Base-by-base conservation (phyloP, 805 yeast genomes). In the Huiozyma naganishii region DNA sequence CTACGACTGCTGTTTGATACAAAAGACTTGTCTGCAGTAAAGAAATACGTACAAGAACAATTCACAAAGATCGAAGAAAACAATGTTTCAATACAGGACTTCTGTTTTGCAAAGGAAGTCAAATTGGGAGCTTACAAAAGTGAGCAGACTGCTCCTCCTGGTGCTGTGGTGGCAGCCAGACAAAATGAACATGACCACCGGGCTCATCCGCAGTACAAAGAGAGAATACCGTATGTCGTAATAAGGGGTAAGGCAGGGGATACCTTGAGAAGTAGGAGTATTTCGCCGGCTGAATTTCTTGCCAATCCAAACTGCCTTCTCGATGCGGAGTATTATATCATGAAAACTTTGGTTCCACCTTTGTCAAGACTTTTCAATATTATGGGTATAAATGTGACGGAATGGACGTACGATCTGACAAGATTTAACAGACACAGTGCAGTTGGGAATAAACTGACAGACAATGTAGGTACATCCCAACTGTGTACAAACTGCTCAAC, bases 71-170 rank as follows among this genome's bases (percentile, higher is more conserved):
- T 92, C 1, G 62, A 77, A 45, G 57, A 59, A n/a, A 83, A 80
- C 41, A 72, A 74, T 27, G 76, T 86, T 1, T 72, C 82, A 0
- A 66, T 87, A 10, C 81, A 80, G 48, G 97, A 92, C 58, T 87
- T 88, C 56, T 82, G 95, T 54, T 92, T 92, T 67, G 89, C 95
- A 2, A 85, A 84, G 55, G 95, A 84, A 52, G 97, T 92, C 3
- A 72, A 82, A 44, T 66, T 87, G 39, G 97, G 97, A 0, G 71
- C 81, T 0, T 92, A 92, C 59, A 83, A 83, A 57, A 79, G 76
- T 48, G 83, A 77, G 30, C 67, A 69, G 10, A 72, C 77, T 41
- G 73, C 87, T 2, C 98, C 98, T 0, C 92, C 97, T 0, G 97
- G 97, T 0, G 97, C 98, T 0, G 70, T 79, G 10, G 72, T 92